Conservation (phyloP, 768 basidiomycete genomes). For the Heimioporus sp. region DNA sequence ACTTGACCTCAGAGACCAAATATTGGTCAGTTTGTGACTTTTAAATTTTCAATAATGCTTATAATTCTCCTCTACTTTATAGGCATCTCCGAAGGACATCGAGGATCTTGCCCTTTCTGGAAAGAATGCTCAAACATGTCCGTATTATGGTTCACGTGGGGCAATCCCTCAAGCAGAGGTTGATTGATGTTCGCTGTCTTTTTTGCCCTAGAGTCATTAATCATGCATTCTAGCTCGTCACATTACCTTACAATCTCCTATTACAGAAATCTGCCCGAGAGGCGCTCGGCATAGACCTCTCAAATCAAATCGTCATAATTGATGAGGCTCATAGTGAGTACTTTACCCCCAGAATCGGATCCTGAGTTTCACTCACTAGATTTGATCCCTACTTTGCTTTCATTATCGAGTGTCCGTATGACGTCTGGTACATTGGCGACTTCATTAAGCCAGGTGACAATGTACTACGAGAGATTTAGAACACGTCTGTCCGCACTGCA, state of each 20-base stretch:
- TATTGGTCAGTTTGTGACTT: slow-evolving; percentile 49
- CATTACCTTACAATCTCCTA: slow-evolving; percentile 90
- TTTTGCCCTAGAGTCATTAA: background rate
- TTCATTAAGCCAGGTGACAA: slow-evolving; percentile 71
- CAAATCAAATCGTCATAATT: slow-evolving; percentile 82
- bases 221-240: slow-evolving; percentile 60
- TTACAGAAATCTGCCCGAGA: slow-evolving; percentile 82
- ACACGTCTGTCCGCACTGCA: slow-evolving; percentile 73
- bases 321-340: slow-evolving; percentile 95
- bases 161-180: slow-evolving; percentile 93
- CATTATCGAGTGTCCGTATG: slow-evolving; percentile 74
- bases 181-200: slow-evolving; percentile 7
- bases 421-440: slow-evolving; percentile 52
- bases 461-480: slow-evolving; percentile 76
- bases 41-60: background rate
- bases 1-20: slow-evolving; percentile 84
- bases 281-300: slow-evolving; percentile 82
- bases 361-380: slow-evolving; percentile 45
- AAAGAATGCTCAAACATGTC: slow-evolving; percentile 67
- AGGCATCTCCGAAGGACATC: slow-evolving; percentile 92
- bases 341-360: slow-evolving; percentile 1
- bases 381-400: slow-evolving; percentile 85
- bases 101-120: slow-evolving; percentile 86
- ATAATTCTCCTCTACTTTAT: background rate
- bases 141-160: slow-evolving; percentile 88